These are phyloP conservation scores for Chlamydomonas sphaeroides DNA, from an alignment of 139 green algal genomes.

Conservation along the genomic window DNA sequence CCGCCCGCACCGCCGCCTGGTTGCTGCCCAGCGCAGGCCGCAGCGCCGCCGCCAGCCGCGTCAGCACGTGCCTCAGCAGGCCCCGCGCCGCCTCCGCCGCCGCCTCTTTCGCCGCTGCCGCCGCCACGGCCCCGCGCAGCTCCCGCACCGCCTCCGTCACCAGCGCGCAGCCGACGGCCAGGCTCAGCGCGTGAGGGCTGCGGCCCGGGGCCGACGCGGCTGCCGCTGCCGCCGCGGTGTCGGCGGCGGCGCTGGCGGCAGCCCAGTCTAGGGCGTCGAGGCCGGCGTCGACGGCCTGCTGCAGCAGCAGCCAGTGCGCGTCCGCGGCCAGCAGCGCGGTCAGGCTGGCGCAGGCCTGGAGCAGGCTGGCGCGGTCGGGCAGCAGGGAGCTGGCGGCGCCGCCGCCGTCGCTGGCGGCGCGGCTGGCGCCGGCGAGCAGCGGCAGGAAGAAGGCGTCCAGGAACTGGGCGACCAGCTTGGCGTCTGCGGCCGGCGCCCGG, in stretches of 20 bases:
- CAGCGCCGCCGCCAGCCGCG: background rate
- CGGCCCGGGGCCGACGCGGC: too few relatives aligned
- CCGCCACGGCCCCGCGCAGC: background rate
- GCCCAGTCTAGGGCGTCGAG: too few relatives aligned
- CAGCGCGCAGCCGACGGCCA: background rate
- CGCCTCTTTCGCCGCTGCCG: background rate
- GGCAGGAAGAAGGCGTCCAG: constrained; percentile 43
- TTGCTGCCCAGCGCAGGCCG: background rate
- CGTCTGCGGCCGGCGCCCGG: background rate
- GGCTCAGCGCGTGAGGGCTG: too few relatives aligned
- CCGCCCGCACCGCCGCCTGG: background rate
- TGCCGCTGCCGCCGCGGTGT: background rate
- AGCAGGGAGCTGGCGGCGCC: background rate
- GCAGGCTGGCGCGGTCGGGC: constrained; percentile 22
- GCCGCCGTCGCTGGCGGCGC: too few relatives aligned
- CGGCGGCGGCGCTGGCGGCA: background rate
- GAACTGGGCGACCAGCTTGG: constrained; percentile 26
- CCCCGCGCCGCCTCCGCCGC: background rate
- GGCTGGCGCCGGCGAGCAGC: too few relatives aligned
- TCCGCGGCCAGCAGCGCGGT: background rate
- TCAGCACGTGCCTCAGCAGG: background rate
- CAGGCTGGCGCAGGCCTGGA: constrained; percentile 19
- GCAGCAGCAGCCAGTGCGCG: constrained; percentile 25
- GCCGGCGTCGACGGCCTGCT: background rate
- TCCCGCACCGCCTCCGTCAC: background rate